Evolutionary conservation across 306 rosid genomes (phyloP).

Genomic region (Quercus agrifolia): DNA sequence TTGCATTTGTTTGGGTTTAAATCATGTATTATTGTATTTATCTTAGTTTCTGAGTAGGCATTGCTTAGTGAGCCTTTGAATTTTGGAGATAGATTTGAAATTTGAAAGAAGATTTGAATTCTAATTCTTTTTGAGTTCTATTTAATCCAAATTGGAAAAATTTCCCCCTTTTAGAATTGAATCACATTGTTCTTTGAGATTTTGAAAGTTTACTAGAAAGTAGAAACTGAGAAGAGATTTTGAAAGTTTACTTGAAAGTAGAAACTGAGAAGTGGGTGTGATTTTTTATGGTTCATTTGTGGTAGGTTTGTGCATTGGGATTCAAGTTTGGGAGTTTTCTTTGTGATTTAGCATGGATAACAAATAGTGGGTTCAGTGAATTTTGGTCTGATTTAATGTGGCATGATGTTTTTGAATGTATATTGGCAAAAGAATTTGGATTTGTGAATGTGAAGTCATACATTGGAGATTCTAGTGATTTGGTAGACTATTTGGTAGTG

Average conservation of each 20-base stretch:
- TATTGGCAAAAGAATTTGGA: constrained; percentile 5
- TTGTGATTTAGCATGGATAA: background rate
- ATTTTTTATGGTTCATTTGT: background rate
- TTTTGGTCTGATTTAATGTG: background rate
- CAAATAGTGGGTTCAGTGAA: constrained; percentile 18
- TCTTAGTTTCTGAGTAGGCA: no score
- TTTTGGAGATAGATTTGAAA: no score
- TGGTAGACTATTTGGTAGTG: constrained; percentile 9
- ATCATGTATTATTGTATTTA: no score
- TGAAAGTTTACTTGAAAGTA: no score
- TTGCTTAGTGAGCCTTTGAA: no score
- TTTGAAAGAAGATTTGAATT: no score
- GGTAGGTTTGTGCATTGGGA: constrained; percentile 14
- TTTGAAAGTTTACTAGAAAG: background rate
- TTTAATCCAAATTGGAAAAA: no score
- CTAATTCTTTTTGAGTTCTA: no score
- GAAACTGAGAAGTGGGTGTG: constrained; percentile 1
- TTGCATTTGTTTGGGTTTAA: no score
- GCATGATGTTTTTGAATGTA: constrained; percentile 1
- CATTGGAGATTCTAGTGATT: constrained; percentile 22
- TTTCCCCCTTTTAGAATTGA: background rate
- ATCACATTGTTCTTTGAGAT: constrained; percentile 18
- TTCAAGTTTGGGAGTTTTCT: constrained; percentile 20
- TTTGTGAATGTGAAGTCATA: constrained; percentile 15
- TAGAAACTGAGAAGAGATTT: background rate